Evolutionary conservation across 2,329 filamentous ascomycete genomes (phyloP), one percentile per base, ranked within the genome.

Genomic region (Claviceps purpurea): DNA sequence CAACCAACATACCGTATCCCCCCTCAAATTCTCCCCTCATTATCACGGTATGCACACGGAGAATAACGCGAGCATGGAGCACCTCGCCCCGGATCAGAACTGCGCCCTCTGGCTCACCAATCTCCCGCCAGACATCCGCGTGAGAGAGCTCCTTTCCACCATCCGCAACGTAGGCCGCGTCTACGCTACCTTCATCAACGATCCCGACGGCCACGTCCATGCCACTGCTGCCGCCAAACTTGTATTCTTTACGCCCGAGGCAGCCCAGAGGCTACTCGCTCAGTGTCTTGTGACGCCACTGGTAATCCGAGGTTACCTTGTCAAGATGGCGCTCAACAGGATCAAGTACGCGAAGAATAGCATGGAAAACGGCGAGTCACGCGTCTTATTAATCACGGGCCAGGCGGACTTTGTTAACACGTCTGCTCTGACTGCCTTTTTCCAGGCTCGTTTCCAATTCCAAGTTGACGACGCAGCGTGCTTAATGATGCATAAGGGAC

Each of bases 51-150:
- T 67, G 54, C 67, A 69, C 47, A 67, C 59, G 5, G 55, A 59
- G 4, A 59, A 57, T 16, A 70, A 70, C 49, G 68, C 68, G 41
- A 68, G 67, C 50, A 61, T 60, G 2, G 58, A 64, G 13, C 50
- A 62, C 24, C 62, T 70, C 5, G 8, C 54, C 0, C 51, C 61
- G 0, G 62, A 64, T 11, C 50, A 69, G 37, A 79, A 77, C 60
- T 77, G 75, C 37, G 69, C 74, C 0, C 63, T 80, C 1, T 80
- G 75, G 71, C 56, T 81, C 26, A 75, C 71, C 1, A 73, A 75
- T 49, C 67, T 81, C 0, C 73, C 76, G 0, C 65, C 71, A 0
- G 55, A 66, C 50, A 61, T 74, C 43, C 70, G 65, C 2, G 66
- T 71, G 42, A 56, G 61, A 26, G 65, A 72, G 56, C 72, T 80